These are phyloP conservation scores for Cryptococcus floricola DNA, from an alignment of 1,284 basidiomycete genomes.

Conservation along the genomic window DNA sequence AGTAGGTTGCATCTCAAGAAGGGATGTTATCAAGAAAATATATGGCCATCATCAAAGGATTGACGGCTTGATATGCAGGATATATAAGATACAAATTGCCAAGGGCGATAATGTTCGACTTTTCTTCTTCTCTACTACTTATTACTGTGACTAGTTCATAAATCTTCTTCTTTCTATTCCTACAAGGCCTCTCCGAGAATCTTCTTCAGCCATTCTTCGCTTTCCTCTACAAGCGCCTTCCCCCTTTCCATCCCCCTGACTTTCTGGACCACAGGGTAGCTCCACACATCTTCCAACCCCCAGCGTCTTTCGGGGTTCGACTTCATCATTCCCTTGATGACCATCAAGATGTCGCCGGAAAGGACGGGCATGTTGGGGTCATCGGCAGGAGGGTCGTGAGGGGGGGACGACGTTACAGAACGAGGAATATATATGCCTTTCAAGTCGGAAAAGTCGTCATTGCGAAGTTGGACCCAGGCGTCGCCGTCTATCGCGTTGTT, in stretches of 20 bases:
- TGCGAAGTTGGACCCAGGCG: constrained; percentile 87
- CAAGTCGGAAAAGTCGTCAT: constrained; percentile 86
- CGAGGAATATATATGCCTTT: constrained; percentile 52
- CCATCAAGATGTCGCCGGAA: constrained; percentile 61
- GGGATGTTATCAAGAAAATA: not conserved
- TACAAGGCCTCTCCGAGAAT: constrained; percentile 17
- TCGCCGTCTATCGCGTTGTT: constrained; percentile 51
- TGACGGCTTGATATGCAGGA: not conserved
- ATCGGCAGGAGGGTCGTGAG: constrained; percentile 1
- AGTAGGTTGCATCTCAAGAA: not conserved
- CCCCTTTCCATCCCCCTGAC: constrained; percentile 49
- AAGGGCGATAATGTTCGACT: too few species aligned
- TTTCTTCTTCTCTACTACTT: too few species aligned
- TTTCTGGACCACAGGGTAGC: constrained; percentile 60
- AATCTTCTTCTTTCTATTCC: constrained; percentile 10
- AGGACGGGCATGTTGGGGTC: constrained; percentile 40
- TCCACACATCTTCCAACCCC: constrained; percentile 57
- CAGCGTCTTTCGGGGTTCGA: constrained; percentile 62
- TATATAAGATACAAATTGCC: not conserved
- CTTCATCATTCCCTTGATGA: constrained; percentile 74
- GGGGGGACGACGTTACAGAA: constrained; percentile 4
- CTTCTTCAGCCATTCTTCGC: constrained; percentile 18
- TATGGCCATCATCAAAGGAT: not conserved
- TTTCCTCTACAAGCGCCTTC: constrained; percentile 13
- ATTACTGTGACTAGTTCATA: not conserved